A percentile compares a stretch with the other conserved stretches of the same genome.
Evolutionary conservation across 139 green algal genomes (phyloP).

Genomic region (Tetradesmus lagerheimii): DNA sequence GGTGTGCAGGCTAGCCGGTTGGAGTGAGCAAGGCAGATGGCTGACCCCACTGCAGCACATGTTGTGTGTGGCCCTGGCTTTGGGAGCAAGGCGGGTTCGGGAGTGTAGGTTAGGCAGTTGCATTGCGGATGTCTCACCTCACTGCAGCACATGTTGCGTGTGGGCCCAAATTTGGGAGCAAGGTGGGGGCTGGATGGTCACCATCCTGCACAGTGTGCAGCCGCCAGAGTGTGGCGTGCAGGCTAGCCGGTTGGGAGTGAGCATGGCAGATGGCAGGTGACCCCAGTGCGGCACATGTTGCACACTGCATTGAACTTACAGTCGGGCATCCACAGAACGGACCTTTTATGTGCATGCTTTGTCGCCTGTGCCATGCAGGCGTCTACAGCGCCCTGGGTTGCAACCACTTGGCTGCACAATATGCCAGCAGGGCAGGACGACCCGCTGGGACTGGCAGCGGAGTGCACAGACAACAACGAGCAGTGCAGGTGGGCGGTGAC

Average conservation of each 20-base stretch:
- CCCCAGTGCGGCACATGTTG: not conserved
- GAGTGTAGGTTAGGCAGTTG: not conserved
- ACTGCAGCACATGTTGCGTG: conserved; percentile 8
- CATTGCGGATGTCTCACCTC: conserved; percentile 3
- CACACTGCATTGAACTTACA: no score
- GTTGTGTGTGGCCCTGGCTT: not conserved
- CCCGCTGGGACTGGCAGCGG: not conserved
- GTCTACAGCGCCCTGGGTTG: not conserved
- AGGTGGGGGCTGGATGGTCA: no score
- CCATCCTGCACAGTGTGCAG: no score
- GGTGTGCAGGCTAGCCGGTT: no score
- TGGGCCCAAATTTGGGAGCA: no score
- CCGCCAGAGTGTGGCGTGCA: no score
- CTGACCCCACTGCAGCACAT: conserved; percentile 14
- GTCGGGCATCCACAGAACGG: no score
- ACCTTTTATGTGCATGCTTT: no score
- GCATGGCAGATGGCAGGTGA: conserved; percentile 27
- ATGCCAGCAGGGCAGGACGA: conserved; percentile 18
- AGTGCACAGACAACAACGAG: conserved; percentile 16
- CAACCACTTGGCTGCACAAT: conserved; percentile 30
- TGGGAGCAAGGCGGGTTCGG: not conserved
- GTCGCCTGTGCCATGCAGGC: not conserved
- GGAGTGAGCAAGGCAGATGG: no score
- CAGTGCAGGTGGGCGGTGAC: not conserved
- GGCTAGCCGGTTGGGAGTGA: no score